Conservation (phyloP, 1,139 yeast genomes). For the Nematodospora anomalae region DNA sequence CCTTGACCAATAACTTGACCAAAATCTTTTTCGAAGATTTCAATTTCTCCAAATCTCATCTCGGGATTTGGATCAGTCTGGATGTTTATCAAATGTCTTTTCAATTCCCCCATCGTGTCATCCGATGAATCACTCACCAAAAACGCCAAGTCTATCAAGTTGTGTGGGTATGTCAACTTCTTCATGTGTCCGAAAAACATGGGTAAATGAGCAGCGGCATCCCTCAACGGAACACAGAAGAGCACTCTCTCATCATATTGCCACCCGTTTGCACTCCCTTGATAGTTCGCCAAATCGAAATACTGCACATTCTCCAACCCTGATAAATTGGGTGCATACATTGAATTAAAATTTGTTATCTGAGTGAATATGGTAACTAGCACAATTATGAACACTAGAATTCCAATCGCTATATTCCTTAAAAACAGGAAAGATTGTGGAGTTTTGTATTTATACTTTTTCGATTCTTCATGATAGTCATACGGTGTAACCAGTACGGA, state of each 20-base stretch:
- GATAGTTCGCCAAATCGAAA: conserved; percentile 47
- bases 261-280: conserved; percentile 53
- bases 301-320: conserved; percentile 31
- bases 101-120: conserved; percentile 53
- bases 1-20: conserved; percentile 55
- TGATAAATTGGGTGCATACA: conserved; percentile 27
- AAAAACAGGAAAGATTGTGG: neutral
- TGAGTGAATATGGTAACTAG: conserved; percentile 8
- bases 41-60: conserved; percentile 56
- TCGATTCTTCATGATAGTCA: conserved; percentile 14
- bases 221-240: conserved; percentile 60
- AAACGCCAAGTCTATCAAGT: conserved; percentile 57
- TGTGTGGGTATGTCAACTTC: conserved; percentile 58
- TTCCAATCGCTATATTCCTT: conserved; percentile 1
- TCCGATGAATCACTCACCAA: conserved; percentile 59
- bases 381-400: conserved; percentile 4
- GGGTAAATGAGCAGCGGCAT: conserved; percentile 62
- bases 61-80: conserved; percentile 43
- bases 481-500: conserved; percentile 17
- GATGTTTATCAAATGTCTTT: conserved; percentile 40
- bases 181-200: conserved; percentile 60
- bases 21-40: conserved; percentile 53
- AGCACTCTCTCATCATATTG: conserved; percentile 53
- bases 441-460: conserved; percentile 6
- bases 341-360: conserved; percentile 2